These are phyloP conservation scores for Lactarius pseudohatsudake DNA, from an alignment of 768 basidiomycete genomes.

Conservation along the genomic window DNA sequence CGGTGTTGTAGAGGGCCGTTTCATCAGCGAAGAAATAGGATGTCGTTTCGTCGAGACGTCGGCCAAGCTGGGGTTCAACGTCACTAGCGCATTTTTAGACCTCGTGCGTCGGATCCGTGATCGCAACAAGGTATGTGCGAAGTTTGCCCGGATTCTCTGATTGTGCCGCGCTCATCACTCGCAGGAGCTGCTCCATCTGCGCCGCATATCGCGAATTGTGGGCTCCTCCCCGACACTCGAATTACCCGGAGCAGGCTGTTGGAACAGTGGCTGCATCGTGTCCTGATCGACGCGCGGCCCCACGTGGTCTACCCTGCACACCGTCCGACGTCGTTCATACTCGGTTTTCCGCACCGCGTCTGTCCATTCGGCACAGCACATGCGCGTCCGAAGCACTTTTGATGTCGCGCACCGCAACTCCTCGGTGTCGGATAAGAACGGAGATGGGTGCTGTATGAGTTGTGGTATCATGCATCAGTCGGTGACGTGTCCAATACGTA, in stretches of 20 bases:
- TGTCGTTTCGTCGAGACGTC: slow-evolving; percentile 96
- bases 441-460: neutral
- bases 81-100: slow-evolving; percentile 90
- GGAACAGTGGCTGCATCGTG: slow-evolving; percentile 18
- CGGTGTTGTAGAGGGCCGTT: slow-evolving; percentile 77
- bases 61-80: slow-evolving; percentile 92
- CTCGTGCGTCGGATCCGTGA: slow-evolving; percentile 91
- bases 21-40: slow-evolving; percentile 88
- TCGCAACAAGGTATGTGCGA: slow-evolving; percentile 75
- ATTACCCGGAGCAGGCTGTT: slow-evolving; percentile 21
- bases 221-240: slow-evolving; percentile 11
- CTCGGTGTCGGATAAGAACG: neutral
- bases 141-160: neutral
- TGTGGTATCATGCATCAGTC: neutral
- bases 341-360: neutral
- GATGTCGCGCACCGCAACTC: neutral
- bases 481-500: neutral
- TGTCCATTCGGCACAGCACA: neutral
- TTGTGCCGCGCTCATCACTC: neutral
- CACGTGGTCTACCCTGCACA: neutral
- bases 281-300: slow-evolving; percentile 5
- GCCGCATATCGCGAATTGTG: slow-evolving; percentile 8
- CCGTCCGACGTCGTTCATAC: neutral
- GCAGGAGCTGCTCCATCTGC: slow-evolving; percentile 11
- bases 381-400: neutral